These are phyloP conservation scores for Abelmoschus esculentus DNA, from an alignment of 345 rosid species.

Conservation along the genomic window DNA sequence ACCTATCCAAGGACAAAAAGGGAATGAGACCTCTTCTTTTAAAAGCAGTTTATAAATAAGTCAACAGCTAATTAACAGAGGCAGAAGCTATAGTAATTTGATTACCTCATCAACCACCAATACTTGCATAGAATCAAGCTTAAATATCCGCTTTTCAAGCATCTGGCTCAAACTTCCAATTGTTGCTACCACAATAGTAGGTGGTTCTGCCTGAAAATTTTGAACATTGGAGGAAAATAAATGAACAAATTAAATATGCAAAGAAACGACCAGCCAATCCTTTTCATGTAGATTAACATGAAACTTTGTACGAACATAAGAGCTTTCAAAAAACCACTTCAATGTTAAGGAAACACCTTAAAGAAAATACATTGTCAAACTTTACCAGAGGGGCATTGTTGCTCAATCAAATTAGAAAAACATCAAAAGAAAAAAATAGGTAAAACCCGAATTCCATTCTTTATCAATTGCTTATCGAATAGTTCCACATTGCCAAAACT, in stretches of 20 bases:
- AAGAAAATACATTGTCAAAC: not conserved
- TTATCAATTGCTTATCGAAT: not conserved
- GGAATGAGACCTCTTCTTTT: not conserved
- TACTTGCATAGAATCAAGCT: slow-evolving; percentile 58
- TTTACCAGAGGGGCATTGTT: not conserved
- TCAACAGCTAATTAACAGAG: slow-evolving; percentile 1
- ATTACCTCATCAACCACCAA: slow-evolving; percentile 90
- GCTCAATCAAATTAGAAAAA: not conserved
- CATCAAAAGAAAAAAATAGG: not conserved
- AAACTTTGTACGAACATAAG: not conserved
- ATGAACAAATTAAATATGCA: not conserved
- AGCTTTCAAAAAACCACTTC: not conserved
- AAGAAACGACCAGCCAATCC: not conserved
- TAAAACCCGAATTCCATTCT: not conserved
- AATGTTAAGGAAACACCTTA: not conserved
- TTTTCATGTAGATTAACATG: not conserved
- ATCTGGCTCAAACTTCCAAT: slow-evolving; percentile 74
- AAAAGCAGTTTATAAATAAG: slow-evolving; percentile 2
- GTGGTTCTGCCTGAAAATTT: slow-evolving; percentile 83
- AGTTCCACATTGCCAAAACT: not conserved
- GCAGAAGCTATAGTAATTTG: not conserved
- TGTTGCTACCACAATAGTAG: slow-evolving; percentile 76
- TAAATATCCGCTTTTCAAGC: slow-evolving; percentile 68
- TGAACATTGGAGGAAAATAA: not conserved
- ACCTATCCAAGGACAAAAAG: slow-evolving; percentile 28